Conservation (phyloP, 192 early-diverging fungal species). For the Dissophora ornata region DNA sequence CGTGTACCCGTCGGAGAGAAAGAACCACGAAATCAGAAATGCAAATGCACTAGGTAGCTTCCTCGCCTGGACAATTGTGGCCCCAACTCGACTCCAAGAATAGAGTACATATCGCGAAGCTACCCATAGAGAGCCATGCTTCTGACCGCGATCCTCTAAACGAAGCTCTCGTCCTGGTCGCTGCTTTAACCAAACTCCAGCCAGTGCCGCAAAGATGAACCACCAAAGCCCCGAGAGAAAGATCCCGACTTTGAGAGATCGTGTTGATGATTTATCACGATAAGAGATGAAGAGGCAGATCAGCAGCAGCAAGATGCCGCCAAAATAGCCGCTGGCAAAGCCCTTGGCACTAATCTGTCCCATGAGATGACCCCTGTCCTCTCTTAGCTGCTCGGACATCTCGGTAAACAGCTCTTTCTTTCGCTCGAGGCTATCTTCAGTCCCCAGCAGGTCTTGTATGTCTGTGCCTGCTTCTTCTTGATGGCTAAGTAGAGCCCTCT, state of each 20-base stretch:
- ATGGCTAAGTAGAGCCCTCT: background rate
- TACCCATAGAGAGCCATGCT: constrained; percentile 32
- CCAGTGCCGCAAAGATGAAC: constrained; percentile 58
- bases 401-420: constrained; percentile 4
- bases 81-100: constrained; percentile 55
- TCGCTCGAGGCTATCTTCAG: background rate
- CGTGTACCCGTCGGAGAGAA: constrained; percentile 71
- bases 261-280: constrained; percentile 33
- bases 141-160: constrained; percentile 24
- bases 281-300: constrained; percentile 57
- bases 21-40: constrained; percentile 74
- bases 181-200: constrained; percentile 51
- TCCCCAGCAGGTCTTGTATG: background rate
- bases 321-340: constrained; percentile 59
- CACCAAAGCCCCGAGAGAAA: constrained; percentile 67
- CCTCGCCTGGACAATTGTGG: constrained; percentile 56
- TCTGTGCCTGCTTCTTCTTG: background rate
- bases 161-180: constrained; percentile 62
- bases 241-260: constrained; percentile 57
- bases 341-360: constrained; percentile 58
- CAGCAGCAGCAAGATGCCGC: constrained; percentile 58
- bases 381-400: constrained; percentile 25
- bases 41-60: constrained; percentile 64
- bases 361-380: constrained; percentile 49
- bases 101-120: constrained; percentile 46